Conservation (phyloP, 305 asterid species). For the Solanum chacoense region DNA sequence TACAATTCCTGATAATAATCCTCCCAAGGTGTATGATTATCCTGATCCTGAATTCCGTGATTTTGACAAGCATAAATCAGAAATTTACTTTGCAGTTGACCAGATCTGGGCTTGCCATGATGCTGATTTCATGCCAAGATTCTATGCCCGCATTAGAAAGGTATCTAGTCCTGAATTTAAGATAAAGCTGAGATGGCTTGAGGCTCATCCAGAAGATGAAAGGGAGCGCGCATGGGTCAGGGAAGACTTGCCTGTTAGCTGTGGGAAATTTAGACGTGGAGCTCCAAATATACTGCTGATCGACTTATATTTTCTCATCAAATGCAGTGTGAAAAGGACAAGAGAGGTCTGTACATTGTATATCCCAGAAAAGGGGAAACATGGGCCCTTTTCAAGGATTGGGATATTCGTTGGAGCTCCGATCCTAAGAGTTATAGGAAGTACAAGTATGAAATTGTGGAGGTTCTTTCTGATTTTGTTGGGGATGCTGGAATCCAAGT, state of each 20-base stretch:
- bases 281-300: conserved; percentile 2
- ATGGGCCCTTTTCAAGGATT: not conserved
- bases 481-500: conserved; percentile 32
- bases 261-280: conserved; percentile 47
- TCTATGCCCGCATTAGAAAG: conserved; percentile 44
- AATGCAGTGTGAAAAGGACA: conserved; percentile 32
- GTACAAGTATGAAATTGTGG: conserved; percentile 54
- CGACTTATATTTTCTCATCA: conserved; percentile 51
- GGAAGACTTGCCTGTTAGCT: conserved; percentile 45
- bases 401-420: not conserved
- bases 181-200: conserved; percentile 56
- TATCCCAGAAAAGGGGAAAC: conserved; percentile 54
- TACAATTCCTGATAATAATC: not conserved
- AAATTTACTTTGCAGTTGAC: conserved; percentile 27
- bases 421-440: conserved; percentile 17
- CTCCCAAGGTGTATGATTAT: not conserved
- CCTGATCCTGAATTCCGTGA: conserved; percentile 67
- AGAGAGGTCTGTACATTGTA: conserved; percentile 20
- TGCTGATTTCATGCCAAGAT: conserved; percentile 77
- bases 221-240: conserved; percentile 30
- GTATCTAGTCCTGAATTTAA: conserved; percentile 30
- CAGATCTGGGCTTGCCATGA: conserved; percentile 80
- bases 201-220: conserved; percentile 40
- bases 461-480: conserved; percentile 46
- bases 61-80: conserved; percentile 39